Evolutionary conservation across 1,284 basidiomycete genomes (phyloP).

Genomic region (Ceratobasidium sp.): DNA sequence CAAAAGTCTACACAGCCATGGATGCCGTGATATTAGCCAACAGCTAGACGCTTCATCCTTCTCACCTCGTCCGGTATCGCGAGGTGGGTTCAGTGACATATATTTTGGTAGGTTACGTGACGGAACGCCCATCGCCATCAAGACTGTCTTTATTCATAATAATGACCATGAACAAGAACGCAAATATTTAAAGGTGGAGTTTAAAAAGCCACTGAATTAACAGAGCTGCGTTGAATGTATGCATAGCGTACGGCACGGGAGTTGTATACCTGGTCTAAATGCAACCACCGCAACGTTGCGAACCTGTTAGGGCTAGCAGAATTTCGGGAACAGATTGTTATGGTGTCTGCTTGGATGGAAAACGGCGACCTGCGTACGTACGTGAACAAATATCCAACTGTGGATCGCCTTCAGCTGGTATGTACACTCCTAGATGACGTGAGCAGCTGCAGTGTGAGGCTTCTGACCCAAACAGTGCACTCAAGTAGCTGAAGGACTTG

Average conservation of each 20-base stretch:
- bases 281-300: slow-evolving; percentile 6
- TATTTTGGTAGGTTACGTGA: background rate
- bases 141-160: background rate
- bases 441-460: background rate
- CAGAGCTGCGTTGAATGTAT: background rate
- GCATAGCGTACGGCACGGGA: background rate
- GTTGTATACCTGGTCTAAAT: slow-evolving; percentile 8
- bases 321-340: no score
- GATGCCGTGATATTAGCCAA: no score
- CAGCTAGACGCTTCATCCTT: no score
- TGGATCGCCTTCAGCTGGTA: no score
- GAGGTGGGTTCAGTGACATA: slow-evolving; percentile 4
- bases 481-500: background rate
- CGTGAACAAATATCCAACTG: no score
- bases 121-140: background rate
- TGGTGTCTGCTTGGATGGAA: no score
- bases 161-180: background rate
- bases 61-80: background rate
- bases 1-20: no score
- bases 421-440: no score
- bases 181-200: background rate
- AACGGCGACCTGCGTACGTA: no score
- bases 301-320: background rate
- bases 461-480: background rate
- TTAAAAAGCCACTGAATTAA: background rate